These are phyloP conservation scores for Scytalidium lignicola DNA, from an alignment of 2,329 filamentous ascomycete genomes.

Conservation along the genomic window DNA sequence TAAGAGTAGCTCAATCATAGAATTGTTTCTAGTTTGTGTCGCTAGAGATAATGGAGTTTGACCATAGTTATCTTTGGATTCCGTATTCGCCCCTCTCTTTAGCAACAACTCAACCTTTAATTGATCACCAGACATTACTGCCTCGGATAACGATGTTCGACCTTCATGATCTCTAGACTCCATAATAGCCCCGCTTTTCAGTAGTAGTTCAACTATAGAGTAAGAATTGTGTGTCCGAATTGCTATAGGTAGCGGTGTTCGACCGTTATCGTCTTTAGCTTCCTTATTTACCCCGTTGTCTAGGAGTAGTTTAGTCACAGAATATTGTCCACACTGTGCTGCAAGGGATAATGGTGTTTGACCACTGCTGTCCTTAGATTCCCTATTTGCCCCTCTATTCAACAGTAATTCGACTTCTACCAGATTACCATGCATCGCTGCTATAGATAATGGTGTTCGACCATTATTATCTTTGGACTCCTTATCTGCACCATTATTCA, in stretches of 20 bases:
- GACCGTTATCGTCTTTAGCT: constrained; percentile 3
- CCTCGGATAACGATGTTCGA: neutral
- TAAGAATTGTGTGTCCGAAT: neutral
- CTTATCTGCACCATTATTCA: constrained; percentile 1
- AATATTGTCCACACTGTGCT: constrained; percentile 21
- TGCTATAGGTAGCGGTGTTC: constrained; percentile 5
- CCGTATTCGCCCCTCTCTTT: constrained; percentile 3
- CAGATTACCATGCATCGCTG: constrained; percentile 21
- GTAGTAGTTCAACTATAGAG: neutral
- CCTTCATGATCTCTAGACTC: neutral
- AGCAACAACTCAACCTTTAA: constrained; percentile 1
- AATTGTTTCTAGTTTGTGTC: neutral
- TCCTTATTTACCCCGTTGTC: neutral
- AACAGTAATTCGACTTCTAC: too few species aligned
- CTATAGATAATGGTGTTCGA: constrained; percentile 29
- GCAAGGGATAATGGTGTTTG: constrained; percentile 31
- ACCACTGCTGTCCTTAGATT: constrained; percentile 18
- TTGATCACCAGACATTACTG: neutral
- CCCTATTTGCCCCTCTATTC: too few species aligned
- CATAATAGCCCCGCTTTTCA: neutral
- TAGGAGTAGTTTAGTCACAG: neutral
- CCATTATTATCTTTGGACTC: constrained; percentile 15
- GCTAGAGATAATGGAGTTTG: constrained; percentile 5
- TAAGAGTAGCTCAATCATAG: neutral
- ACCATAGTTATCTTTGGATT: constrained; percentile 1